phyloP scores from a whole-genome alignment of 1,284 basidiomycete species.

The Puccinia coronata region DNA sequence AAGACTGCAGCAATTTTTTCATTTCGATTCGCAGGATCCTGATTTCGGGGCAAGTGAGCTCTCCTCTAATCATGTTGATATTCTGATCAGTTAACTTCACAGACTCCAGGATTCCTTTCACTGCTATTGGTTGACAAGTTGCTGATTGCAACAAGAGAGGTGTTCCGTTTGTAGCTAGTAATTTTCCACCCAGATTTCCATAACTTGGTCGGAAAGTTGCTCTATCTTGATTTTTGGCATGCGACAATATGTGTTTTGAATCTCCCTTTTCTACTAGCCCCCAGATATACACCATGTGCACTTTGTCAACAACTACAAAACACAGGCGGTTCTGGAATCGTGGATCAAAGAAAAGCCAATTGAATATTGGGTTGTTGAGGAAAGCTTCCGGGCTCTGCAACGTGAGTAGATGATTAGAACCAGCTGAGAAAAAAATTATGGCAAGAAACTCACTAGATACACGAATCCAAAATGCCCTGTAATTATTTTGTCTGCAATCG shows the following conservation, averaged over 20 bases:
- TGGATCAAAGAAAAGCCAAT: background rate
- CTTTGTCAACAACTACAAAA: background rate
- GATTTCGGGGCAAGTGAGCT: background rate
- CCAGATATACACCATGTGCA: slow-evolving; percentile 11
- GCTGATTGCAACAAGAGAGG: background rate
- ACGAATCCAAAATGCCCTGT: background rate
- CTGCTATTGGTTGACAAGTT: no score
- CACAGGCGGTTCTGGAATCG: background rate
- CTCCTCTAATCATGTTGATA: background rate
- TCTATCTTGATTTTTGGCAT: background rate
- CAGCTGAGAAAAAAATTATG: no score
- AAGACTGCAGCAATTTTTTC: background rate
- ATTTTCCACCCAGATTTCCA: background rate
- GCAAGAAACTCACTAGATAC: slow-evolving; percentile 1
- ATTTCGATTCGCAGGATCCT: background rate
- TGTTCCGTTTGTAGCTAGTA: background rate
- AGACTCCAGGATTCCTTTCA: no score
- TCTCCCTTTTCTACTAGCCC: background rate
- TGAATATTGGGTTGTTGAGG: background rate
- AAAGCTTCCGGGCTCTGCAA: background rate
- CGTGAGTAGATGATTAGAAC: background rate
- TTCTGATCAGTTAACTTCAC: background rate
- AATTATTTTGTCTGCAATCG: background rate
- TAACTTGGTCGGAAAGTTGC: slow-evolving; percentile 10
- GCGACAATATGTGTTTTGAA: background rate